Evolutionary conservation across 1,139 yeast species (phyloP).

Genomic region (Kodamaea suecica): DNA sequence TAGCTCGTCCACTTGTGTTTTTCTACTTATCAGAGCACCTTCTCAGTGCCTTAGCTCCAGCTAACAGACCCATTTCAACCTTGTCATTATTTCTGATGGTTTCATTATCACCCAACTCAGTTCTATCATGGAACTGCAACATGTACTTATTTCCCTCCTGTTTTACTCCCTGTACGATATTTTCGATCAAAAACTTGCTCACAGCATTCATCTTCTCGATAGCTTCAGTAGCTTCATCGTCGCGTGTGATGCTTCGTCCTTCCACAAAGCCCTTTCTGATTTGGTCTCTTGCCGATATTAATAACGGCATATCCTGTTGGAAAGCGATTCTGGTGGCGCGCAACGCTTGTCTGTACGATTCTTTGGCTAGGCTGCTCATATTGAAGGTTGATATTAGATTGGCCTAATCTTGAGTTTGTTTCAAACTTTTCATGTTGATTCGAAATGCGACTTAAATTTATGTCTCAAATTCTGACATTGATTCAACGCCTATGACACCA

Average conservation of each 20-base stretch:
- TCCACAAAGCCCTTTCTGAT: constrained; percentile 59
- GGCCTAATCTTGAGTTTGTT: too few relatives aligned
- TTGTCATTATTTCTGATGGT: constrained; percentile 36
- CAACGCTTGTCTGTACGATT: constrained; percentile 65
- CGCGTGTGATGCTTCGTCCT: constrained; percentile 26
- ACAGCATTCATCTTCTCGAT: constrained; percentile 65
- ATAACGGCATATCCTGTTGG: constrained; percentile 49
- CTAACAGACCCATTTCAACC: constrained; percentile 40
- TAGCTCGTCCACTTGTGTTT: background rate
- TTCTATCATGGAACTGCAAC: constrained; percentile 71
- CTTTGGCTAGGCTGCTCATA: constrained; percentile 1
- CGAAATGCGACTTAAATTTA: too few relatives aligned
- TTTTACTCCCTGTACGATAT: constrained; percentile 80
- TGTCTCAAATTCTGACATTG: too few relatives aligned
- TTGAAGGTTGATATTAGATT: too few relatives aligned
- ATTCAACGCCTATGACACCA: too few relatives aligned
- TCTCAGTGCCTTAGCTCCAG: constrained; percentile 35
- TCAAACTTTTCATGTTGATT: too few relatives aligned
- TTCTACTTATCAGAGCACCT: constrained; percentile 15
- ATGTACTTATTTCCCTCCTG: constrained; percentile 42
- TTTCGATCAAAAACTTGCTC: constrained; percentile 60
- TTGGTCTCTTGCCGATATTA: constrained; percentile 61
- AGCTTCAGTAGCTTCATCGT: constrained; percentile 47
- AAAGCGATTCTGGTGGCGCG: constrained; percentile 74
- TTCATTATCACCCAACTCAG: constrained; percentile 90